phyloP scores from a whole-genome alignment of 2,329 filamentous ascomycete genomes.

The Paraphoma sp. region DNA sequence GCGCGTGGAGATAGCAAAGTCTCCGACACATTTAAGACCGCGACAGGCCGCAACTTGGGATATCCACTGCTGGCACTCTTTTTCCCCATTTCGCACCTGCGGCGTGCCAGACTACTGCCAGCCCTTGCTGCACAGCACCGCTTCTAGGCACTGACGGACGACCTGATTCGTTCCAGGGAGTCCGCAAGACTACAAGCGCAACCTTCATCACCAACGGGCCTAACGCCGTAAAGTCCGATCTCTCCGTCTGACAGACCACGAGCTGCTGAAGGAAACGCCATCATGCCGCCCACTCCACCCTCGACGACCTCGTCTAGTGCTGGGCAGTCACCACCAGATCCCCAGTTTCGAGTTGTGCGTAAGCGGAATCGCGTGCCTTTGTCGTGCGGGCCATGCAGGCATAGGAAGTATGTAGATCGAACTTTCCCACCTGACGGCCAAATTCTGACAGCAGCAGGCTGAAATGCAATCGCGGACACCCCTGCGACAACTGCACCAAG shows the following conservation, averaged over 20 bases:
- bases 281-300: conserved; percentile 78
- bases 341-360: conserved; percentile 85
- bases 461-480: conserved; percentile 91
- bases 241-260: conserved; percentile 10
- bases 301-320: conserved; percentile 79
- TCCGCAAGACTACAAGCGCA: conserved; percentile 6
- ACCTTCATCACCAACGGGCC: conserved; percentile 27
- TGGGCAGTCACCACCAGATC: conserved; percentile 83
- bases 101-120: conserved; percentile 8
- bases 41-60: conserved; percentile 21
- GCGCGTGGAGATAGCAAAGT: conserved; percentile 38
- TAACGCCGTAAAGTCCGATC: conserved; percentile 28
- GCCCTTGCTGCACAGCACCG: conserved; percentile 8
- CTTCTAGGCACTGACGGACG: conserved; percentile 3
- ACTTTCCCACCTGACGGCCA: too few species aligned
- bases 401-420: conserved; percentile 74
- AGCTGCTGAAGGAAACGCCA: conserved; percentile 5
- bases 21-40: conserved; percentile 38
- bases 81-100: conserved; percentile 14
- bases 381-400: conserved; percentile 88
- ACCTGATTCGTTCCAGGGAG: conserved; percentile 5
- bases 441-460: conserved; percentile 57
- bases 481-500: conserved; percentile 94
- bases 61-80: conserved; percentile 18
- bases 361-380: conserved; percentile 92